phyloP scores from a whole-genome alignment of 1,284 basidiomycete genomes.

The Ustilago nuda region DNA sequence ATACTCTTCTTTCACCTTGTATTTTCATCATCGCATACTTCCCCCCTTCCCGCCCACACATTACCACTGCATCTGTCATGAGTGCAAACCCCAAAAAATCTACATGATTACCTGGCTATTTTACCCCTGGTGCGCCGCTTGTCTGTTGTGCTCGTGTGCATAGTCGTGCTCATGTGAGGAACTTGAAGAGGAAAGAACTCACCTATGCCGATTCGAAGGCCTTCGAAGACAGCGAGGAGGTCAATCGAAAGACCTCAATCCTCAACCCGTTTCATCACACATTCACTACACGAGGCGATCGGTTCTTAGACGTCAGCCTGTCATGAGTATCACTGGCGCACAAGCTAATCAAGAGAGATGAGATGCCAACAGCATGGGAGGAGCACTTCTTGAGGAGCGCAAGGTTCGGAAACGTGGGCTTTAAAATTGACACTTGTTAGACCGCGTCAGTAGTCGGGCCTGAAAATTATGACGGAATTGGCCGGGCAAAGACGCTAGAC shows the following conservation, averaged over 20 bases:
- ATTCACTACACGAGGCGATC: too few relatives aligned
- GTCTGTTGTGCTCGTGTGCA: not conserved
- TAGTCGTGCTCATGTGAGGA: not conserved
- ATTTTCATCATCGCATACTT: conserved; percentile 33
- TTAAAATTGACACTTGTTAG: conserved; percentile 13
- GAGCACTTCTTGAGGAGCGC: not conserved
- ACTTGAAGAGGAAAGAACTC: not conserved
- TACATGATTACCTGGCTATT: conserved; percentile 47
- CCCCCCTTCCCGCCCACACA: conserved; percentile 18
- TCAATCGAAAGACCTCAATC: too few relatives aligned
- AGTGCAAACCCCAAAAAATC: conserved; percentile 47
- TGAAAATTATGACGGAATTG: conserved; percentile 31
- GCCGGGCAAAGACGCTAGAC: conserved; percentile 28
- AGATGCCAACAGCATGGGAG: not conserved
- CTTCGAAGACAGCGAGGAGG: too few relatives aligned
- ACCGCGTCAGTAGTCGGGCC: conserved; percentile 10
- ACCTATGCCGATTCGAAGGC: too few relatives aligned
- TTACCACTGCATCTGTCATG: conserved; percentile 36
- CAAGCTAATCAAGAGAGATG: not conserved
- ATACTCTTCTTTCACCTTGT: conserved; percentile 21
- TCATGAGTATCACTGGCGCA: not conserved
- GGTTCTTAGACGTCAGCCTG: too few relatives aligned
- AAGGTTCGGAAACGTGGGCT: not conserved
- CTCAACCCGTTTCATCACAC: too few relatives aligned
- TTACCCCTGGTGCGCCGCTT: not conserved